A percentile compares a stretch with the other conserved stretches of the same genome.
phyloP scores from a whole-genome alignment of 2,329 filamentous ascomycete genomes.

The Fusarium annulatum region DNA sequence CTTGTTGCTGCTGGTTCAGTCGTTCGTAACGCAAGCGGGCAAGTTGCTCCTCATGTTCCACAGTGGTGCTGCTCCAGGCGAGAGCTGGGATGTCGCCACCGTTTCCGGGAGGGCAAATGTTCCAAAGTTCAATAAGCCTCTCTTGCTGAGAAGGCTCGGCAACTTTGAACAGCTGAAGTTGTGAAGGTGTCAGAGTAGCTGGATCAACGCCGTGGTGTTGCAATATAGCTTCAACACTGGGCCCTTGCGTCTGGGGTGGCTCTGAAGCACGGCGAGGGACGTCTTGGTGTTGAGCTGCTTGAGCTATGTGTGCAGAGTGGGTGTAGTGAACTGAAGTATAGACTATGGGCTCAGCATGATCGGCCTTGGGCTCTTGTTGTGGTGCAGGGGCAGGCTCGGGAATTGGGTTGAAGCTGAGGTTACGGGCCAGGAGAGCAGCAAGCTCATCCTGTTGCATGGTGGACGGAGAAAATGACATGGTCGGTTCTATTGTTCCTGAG shows the following conservation, averaged over 20 bases:
- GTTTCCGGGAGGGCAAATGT: conserved; percentile 77
- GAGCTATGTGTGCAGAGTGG: conserved; percentile 73
- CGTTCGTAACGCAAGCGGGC: conserved; percentile 69
- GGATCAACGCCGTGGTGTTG: conserved; percentile 77
- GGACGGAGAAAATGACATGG: conserved; percentile 55
- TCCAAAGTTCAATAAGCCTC: conserved; percentile 86
- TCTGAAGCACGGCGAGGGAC: conserved; percentile 62
- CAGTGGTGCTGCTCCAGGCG: conserved; percentile 63
- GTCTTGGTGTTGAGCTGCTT: conserved; percentile 50
- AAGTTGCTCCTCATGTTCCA: conserved; percentile 69
- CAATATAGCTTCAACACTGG: conserved; percentile 68
- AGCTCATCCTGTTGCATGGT: conserved; percentile 82
- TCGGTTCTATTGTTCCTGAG: conserved; percentile 18
- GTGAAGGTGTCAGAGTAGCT: conserved; percentile 74
- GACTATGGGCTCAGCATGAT: conserved; percentile 61
- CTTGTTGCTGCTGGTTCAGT: conserved; percentile 53
- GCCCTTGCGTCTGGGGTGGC: conserved; percentile 60
- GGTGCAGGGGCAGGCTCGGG: conserved; percentile 27
- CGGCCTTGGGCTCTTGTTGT: conserved; percentile 48
- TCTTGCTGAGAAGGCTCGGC: conserved; percentile 78
- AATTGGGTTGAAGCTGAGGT: conserved; percentile 71
- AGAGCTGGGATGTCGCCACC: conserved; percentile 64
- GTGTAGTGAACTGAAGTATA: conserved; percentile 88
- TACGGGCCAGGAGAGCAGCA: conserved; percentile 79
- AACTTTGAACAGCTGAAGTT: conserved; percentile 81